Evolutionary conservation across 1,139 yeast species (phyloP).

Genomic region (Lodderomyces beijingensis): DNA sequence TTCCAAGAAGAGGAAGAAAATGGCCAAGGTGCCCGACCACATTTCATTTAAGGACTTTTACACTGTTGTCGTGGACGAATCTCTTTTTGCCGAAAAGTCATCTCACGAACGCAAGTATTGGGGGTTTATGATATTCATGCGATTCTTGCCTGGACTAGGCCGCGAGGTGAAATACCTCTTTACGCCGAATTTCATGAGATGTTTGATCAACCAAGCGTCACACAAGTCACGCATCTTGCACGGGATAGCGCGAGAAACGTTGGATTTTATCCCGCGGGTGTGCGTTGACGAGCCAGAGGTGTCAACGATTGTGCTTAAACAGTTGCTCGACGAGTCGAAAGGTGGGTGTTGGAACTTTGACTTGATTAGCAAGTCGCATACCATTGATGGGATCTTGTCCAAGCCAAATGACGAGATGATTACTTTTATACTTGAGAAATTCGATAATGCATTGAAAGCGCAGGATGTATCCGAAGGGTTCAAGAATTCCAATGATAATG

Average conservation of each 20-base stretch:
- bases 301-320: conserved; percentile 39
- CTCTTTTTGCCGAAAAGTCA: conserved; percentile 69
- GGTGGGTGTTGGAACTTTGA: conserved; percentile 77
- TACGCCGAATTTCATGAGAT: conserved; percentile 68
- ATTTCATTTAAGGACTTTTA: conserved; percentile 61
- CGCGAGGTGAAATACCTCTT: conserved; percentile 40
- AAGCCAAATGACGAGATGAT: conserved; percentile 14
- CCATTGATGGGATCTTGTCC: conserved; percentile 50
- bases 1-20: conserved; percentile 10
- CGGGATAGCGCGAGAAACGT: conserved; percentile 56
- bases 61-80: conserved; percentile 75
- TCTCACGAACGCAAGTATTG: conserved; percentile 84
- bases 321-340: conserved; percentile 43
- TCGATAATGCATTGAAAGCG: conserved; percentile 22
- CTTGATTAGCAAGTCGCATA: conserved; percentile 67
- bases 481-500: conserved; percentile 33
- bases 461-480: conserved; percentile 14
- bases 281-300: conserved; percentile 28
- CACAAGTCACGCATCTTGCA: conserved; percentile 63
- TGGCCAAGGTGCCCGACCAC: conserved; percentile 13
- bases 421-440: conserved; percentile 10
- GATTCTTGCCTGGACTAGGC: conserved; percentile 28
- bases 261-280: conserved; percentile 39
- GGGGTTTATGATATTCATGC: conserved; percentile 73
- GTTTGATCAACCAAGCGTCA: conserved; percentile 73